Conservation (phyloP, 2,329 filamentous ascomycete genomes). For the Penicillium oxalicum region DNA sequence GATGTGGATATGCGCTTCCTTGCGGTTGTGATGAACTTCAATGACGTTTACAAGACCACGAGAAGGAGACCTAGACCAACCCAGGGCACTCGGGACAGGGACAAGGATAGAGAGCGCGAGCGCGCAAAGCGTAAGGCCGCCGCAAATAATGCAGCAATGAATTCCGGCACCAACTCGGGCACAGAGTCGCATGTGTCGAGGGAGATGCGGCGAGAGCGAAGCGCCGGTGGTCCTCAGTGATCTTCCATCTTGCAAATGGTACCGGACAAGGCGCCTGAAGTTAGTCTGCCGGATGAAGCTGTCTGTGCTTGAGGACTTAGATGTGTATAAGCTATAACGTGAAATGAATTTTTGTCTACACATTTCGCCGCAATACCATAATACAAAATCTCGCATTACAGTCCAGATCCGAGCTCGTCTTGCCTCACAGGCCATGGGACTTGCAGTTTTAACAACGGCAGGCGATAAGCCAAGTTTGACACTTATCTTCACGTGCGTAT, state of each 20-base stretch:
- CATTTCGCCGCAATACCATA: too few relatives aligned
- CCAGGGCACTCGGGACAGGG: constrained; percentile 28
- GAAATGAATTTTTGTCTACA: constrained; percentile 9
- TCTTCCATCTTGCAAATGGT: constrained; percentile 2
- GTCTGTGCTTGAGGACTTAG: neutral
- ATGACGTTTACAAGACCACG: constrained; percentile 84
- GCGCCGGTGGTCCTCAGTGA: constrained; percentile 9
- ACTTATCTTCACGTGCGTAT: constrained; percentile 4
- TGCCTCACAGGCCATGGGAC: too few relatives aligned
- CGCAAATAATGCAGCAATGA: constrained; percentile 9
- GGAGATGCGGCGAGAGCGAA: constrained; percentile 24
- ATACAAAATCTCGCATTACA: too few relatives aligned
- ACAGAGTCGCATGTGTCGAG: constrained; percentile 16
- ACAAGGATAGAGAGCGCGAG: constrained; percentile 23
- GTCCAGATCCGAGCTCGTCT: too few relatives aligned
- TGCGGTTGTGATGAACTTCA: constrained; percentile 98
- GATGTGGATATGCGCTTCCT: constrained; percentile 95
- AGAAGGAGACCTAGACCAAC: constrained; percentile 48
- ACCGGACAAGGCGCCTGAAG: neutral
- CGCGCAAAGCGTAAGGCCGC: constrained; percentile 23
- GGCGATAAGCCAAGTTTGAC: too few relatives aligned
- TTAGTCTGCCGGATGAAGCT: neutral
- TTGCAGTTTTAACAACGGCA: too few relatives aligned
- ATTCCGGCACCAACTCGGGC: constrained; percentile 11
- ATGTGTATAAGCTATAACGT: constrained; percentile 6